Evolutionary conservation across 2,329 filamentous ascomycete genomes (phyloP).

Genomic region (Aspergillus pseudonomiae): DNA sequence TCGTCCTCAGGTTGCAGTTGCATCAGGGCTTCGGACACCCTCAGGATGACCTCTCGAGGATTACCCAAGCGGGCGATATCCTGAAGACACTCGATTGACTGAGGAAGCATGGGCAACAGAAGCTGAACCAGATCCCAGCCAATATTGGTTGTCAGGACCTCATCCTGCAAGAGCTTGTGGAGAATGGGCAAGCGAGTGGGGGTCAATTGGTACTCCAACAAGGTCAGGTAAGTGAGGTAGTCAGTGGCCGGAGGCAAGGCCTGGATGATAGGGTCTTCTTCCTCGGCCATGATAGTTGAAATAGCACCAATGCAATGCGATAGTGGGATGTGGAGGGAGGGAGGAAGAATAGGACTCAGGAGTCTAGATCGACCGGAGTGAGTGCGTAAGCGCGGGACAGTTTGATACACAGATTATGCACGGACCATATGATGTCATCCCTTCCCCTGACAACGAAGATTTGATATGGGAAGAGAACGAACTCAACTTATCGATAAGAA

Average conservation of each 20-base stretch:
- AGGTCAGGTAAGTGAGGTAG: slow-evolving; percentile 67
- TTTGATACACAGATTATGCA: neutral
- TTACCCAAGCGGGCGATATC: slow-evolving; percentile 66
- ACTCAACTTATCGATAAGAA: neutral
- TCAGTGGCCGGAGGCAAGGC: slow-evolving; percentile 65
- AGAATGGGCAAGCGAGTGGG: slow-evolving; percentile 60
- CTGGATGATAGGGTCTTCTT: slow-evolving; percentile 56
- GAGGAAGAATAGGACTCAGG: neutral
- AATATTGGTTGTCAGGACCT: slow-evolving; percentile 63
- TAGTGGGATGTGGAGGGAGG: slow-evolving; percentile 1
- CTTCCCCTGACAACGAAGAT: neutral
- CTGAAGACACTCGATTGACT: slow-evolving; percentile 61
- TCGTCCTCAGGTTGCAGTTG: slow-evolving; percentile 54
- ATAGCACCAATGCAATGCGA: slow-evolving; percentile 13
- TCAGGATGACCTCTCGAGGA: slow-evolving; percentile 65
- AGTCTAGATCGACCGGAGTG: neutral
- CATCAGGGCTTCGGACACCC: slow-evolving; percentile 64
- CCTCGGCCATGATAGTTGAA: slow-evolving; percentile 30
- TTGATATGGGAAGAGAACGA: neutral
- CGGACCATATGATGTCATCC: slow-evolving; percentile 4
- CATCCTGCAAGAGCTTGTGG: slow-evolving; percentile 63
- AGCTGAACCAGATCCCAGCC: slow-evolving; percentile 69
- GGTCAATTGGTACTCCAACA: slow-evolving; percentile 66
- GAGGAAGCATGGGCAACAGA: slow-evolving; percentile 61
- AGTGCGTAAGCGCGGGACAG: slow-evolving; percentile 5